Evolutionary conservation across 768 basidiomycete species (phyloP).

Genomic region (Rhodotorula taiwanensis): DNA sequence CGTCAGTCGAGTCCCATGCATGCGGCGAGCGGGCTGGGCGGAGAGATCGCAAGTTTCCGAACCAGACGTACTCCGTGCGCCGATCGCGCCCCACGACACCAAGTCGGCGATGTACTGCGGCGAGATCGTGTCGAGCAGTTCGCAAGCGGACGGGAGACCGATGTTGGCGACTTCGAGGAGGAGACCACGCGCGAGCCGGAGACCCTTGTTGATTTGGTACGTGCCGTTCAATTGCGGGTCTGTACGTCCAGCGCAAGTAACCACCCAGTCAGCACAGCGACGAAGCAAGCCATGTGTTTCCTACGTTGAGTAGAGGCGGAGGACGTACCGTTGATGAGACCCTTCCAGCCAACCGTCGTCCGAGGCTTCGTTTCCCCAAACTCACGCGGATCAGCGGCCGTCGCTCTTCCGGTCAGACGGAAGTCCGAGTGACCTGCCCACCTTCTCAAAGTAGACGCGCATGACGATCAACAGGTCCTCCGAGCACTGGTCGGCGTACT

Average conservation of each 20-base stretch:
- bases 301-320: neutral
- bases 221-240: slow-evolving; percentile 81
- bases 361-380: slow-evolving; percentile 48
- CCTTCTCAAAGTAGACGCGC: slow-evolving; percentile 92
- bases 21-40: too few relatives aligned
- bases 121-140: slow-evolving; percentile 63
- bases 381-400: too few relatives aligned
- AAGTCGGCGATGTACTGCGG: slow-evolving; percentile 87
- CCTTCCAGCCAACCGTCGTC: slow-evolving; percentile 98
- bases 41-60: too few relatives aligned
- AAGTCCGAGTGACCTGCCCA: neutral
- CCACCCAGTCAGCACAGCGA: too few relatives aligned
- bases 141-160: slow-evolving; percentile 91
- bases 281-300: too few relatives aligned
- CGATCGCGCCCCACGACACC: slow-evolving; percentile 93
- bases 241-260: too few relatives aligned
- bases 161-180: slow-evolving; percentile 70
- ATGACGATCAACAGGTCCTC: slow-evolving; percentile 90
- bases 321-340: slow-evolving; percentile 72
- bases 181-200: slow-evolving; percentile 76
- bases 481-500: slow-evolving; percentile 69
- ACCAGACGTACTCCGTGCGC: slow-evolving; percentile 44
- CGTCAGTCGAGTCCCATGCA: neutral
- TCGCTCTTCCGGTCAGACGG: too few relatives aligned
- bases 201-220: slow-evolving; percentile 94